Base-by-base conservation (phyloP, 306 rosid genomes). In the Cucurbita maxima region DNA sequence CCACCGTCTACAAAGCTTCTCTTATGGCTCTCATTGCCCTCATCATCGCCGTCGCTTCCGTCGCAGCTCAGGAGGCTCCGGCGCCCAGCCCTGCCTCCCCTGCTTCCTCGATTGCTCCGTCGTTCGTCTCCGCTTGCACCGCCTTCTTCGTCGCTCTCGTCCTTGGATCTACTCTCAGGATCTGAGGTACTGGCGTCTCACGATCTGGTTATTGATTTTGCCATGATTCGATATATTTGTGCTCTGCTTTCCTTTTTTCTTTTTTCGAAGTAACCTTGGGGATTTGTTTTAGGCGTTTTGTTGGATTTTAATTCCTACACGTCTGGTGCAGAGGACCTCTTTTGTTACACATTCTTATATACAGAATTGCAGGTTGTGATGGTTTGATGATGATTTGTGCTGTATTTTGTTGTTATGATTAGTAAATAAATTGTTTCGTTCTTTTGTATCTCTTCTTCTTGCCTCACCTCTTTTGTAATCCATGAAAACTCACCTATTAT, bases 51-150 rank as follows among this genome's bases (percentile, higher is more conserved):
- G 79, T 78, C 16, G 67, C 83, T 9, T 82, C 87, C 19, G 61
- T 72, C 47, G 56, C 80, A 1, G 85, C 89, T 67, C 80, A 79
- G 15, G 96, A 95, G 0, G 80, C 91, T 48, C 96, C 96, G 2
- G 92, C 97, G 6, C 97, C 97, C 0, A 79, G 89, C 76, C 99
- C 99, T 4, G 1, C 72, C 7, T 89, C 99, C 5, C 88, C 89
- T 1, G 89, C 91, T 5, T 12, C 66, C 54, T 71, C 81, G 11
- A 37, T 81, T 51, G 81, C 96, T 0, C 99, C 97, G 4, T 91
- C 96, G 0, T 37, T 87, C 55, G 78, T 36, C 19, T 80, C 85
- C 1, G 96, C 81, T 10, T 54, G 59, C 48, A 0, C 79, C 37
- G 83, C 91, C 40, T 82, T 87, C 7, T 58, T 75, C 6, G 77